Base-by-base conservation (phyloP, 352 stramenopile genomes). In the Globisporangium camurandrum region DNA sequence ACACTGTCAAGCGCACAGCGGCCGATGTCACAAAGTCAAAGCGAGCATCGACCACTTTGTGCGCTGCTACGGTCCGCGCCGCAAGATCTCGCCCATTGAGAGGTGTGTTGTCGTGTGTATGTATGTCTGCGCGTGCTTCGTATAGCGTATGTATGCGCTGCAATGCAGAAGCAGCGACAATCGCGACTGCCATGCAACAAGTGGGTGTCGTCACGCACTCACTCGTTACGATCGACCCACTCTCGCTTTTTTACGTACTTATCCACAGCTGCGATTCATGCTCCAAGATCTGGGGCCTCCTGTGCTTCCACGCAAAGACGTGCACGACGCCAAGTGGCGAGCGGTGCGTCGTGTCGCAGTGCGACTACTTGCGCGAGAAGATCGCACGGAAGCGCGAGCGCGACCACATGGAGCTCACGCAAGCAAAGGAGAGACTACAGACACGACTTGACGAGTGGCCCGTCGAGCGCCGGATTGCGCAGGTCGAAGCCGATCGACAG, bases 11-110 rank as follows among this genome's bases (percentile, higher is more conserved):
- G 75, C 67, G 39, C 62, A 66, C 46, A 69, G 71, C 34, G 75
- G 75, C 10, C 81, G 83, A 30, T 94, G 83, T 56, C 80, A 91
- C 57, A 94, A 94, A 64, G 78, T 94, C 37, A 91, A 89, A 51
- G 75, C 71, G n/a, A 89, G 80, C 46, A 90, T 92, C 58, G 75
- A 92, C 61, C 83, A 94, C 64, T 94, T 94, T 43, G 74, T 91
- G 54, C 76, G 78, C 24, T 94, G 83, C 53, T 94, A 92, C 53
- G 75, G 80, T 6, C 71, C 80, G 28, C 78, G 83, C 28, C 75
- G 83, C 41, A 73, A 71, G 26, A 40, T 64, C 27, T 86, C 74
- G 10, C 69, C 80, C 16, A 90, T 94, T 50, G 83, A 94, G 57
- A 91, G 77, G 80, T 91, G 47, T 33, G 51, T 46, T 8, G 17